phyloP scores from a whole-genome alignment of 306 rosid genomes.

The Cajanus cajan region DNA sequence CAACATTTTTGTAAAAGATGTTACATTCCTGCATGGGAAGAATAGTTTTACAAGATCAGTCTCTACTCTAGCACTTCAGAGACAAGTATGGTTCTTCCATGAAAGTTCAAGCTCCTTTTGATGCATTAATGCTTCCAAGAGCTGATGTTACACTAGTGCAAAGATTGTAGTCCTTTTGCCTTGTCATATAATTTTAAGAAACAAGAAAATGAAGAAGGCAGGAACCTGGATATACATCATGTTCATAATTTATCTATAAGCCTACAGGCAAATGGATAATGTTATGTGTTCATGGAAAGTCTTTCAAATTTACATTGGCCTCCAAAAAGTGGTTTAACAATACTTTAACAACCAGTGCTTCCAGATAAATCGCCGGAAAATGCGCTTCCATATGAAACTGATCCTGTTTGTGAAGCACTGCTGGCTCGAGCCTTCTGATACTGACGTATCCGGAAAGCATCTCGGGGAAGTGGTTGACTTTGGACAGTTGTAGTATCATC shows the following conservation, averaged over 20 bases:
- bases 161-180: background rate
- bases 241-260: background rate
- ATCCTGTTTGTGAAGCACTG: constrained; percentile 85
- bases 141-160: background rate
- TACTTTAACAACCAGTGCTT: constrained; percentile 59
- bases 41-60: background rate
- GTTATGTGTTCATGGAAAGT: background rate
- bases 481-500: constrained; percentile 72
- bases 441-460: constrained; percentile 85
- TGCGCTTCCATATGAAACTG: constrained; percentile 91
- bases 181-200: background rate
- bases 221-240: background rate
- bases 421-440: constrained; percentile 72
- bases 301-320: background rate
- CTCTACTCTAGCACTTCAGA: background rate
- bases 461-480: constrained; percentile 86
- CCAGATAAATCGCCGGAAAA: constrained; percentile 92
- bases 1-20: background rate
- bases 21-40: background rate
- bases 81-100: background rate
- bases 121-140: background rate
- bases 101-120: background rate
- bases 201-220: background rate
- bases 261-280: background rate
- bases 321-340: background rate